Evolutionary conservation across 139 green algal genomes (phyloP), one percentile per base, ranked within the genome.

Genomic region (Tetradesmus obliquus): DNA sequence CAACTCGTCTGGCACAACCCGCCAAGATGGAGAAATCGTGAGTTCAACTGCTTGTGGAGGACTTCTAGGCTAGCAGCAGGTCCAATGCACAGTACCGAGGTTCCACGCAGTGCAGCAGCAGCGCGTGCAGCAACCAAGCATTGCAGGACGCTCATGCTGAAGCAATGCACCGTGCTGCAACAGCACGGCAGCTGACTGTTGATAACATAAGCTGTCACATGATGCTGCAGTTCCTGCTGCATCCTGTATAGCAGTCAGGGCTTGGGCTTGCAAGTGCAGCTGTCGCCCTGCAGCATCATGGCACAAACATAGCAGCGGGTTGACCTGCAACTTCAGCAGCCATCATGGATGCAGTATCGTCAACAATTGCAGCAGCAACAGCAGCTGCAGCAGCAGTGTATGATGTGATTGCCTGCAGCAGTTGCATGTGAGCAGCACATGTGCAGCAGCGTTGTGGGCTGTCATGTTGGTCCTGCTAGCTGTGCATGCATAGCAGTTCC

Each of bases 1-100:
- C 94, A 99, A 99, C 94, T 99, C 97, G 0, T 98, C 95, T 19
- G 98, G 97, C 55, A 97, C 95, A 12, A 97, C 95, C 1, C 93
- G 95, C 1, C 94, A 96, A 55, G 95, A 97, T 81, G 96, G 94
- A 10, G 95, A 97, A 60, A 96, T 95, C 89, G 94, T 97, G 79
- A 96, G 93, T 87, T 24, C 12, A 24, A 24, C 3, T 19, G 19
- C 55, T 24, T 20, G 55, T 7, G 55, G 0, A 51, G 54, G 6
- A 85, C 79, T n/a, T 85, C 71, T 20, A 19, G 19, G 79, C 51
- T 85, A 15, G 51, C 79, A 85, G 12, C 79, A 57, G 17, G 12
- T 20, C 2, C 17, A 76, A 24, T 24, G 17, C 2, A 24, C 3
- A 24, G 66, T 19, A 76, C 17, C 17, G 5, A 12, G 1, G 13